Base-by-base conservation (phyloP, 495 filamentous ascomycete genomes). In the Xylaria palmicola region DNA sequence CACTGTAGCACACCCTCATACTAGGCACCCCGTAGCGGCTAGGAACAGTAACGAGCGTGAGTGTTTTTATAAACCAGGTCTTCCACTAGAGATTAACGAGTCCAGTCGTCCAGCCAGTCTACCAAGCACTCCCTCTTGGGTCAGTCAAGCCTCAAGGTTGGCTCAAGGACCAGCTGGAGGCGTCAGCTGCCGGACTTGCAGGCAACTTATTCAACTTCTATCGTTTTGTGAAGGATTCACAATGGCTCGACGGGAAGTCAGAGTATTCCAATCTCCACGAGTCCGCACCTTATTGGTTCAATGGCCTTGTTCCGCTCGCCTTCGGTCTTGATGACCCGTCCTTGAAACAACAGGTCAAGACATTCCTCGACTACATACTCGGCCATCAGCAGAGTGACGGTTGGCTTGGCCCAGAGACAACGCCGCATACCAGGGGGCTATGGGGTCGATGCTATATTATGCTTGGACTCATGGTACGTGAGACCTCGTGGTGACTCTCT, bases 201-300 rank as follows among this genome's bases (percentile, higher is more conserved):
- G 85, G 86, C 4, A 83, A 88, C 60, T 65, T 84, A 49, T 76
- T 76, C 34, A 79, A 86, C 51, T 88, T 88, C 67, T 89, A 85
- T 67, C 75, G 72, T 32, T 84, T 78, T 50, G 83, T 88, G 4
- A 71, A 69, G 2, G 62, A 88, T 58, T 81, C 77, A 4, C 67
- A 71, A 15, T 89, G 84, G 85, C 62, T 84, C 9, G 85, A 85
- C 3, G 81, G 83, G 1, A 69, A 71, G 20, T 65, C 73, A 6
- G 84, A 88, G 65, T 89, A 89, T 56, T 85, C 81, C 43, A 68
- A 67, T 6, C 73, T 88, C 3, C 77, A 86, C 57, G 86, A 89
- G 70, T 80, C 78, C 0, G 75, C 81, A 3, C 85, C 85, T 1
- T 88, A 89, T 66, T 89, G 85, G 86, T 81, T 86, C 59, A 88